Percentiles rank a stretch among this genome's conserved stretches.
Conservation (phyloP, 352 stramenopile genomes). For the Albugo candida region DNA sequence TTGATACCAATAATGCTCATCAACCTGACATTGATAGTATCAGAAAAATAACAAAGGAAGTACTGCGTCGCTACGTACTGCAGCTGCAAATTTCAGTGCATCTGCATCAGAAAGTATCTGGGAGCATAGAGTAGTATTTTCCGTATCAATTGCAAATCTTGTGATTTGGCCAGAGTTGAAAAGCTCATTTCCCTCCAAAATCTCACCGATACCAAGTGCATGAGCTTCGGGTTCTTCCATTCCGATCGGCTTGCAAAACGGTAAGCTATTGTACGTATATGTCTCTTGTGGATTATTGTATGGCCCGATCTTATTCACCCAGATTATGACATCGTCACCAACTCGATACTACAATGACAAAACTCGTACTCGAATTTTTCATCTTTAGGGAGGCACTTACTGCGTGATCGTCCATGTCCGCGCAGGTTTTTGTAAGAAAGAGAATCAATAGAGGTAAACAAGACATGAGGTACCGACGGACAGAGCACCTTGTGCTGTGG, state of each 20-base stretch:
- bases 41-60: not conserved
- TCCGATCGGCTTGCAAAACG: constrained; percentile 86
- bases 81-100: constrained; percentile 56
- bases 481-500: too few species aligned
- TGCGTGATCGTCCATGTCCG: too few species aligned
- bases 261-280: constrained; percentile 98
- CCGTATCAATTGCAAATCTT: constrained; percentile 54
- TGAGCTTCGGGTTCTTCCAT: constrained; percentile 79
- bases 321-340: constrained; percentile 80
- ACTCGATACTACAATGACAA: constrained; percentile 24
- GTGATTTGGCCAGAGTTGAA: constrained; percentile 81
- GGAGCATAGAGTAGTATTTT: constrained; percentile 42
- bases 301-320: constrained; percentile 94
- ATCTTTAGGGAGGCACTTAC: too few species aligned
- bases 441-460: too few species aligned
- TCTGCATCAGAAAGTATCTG: constrained; percentile 53
- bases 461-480: too few species aligned
- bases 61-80: constrained; percentile 13
- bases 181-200: constrained; percentile 89
- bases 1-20: constrained; percentile 98
- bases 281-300: constrained; percentile 98
- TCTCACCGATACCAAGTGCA: constrained; percentile 85
- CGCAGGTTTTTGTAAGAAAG: too few species aligned
- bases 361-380: too few species aligned
- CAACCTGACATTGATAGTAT: constrained; percentile 19